Evolutionary conservation across 306 rosid genomes (phyloP).

Genomic region (Prunus dulcis): DNA sequence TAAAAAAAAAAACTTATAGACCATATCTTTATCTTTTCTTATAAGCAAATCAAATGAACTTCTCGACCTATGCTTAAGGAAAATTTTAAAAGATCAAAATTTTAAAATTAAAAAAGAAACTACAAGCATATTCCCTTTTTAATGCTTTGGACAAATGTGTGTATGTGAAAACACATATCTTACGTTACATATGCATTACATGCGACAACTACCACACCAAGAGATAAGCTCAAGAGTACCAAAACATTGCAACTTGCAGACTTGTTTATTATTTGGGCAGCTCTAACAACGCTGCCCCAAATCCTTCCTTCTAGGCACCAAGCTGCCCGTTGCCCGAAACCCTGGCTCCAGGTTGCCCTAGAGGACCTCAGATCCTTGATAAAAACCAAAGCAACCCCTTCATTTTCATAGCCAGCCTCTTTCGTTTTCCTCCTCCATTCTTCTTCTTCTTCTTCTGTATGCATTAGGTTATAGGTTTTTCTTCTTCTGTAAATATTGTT

Average conservation of each 20-base stretch:
- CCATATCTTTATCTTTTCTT: too few species aligned
- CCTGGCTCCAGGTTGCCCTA: slow-evolving; percentile 30
- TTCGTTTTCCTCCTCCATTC: neutral
- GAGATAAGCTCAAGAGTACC: neutral
- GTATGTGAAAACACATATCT: neutral
- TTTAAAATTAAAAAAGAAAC: neutral
- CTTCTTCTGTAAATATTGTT: neutral
- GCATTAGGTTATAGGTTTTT: neutral
- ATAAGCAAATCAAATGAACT: too few species aligned
- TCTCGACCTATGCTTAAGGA: too few species aligned
- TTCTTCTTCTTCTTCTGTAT: neutral
- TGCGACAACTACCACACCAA: neutral
- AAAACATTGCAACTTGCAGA: slow-evolving; percentile 20
- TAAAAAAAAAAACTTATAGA: too few species aligned
- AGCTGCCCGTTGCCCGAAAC: slow-evolving; percentile 38
- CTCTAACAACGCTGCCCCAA: slow-evolving; percentile 1
- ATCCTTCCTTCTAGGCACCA: slow-evolving; percentile 1
- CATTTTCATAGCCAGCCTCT: slow-evolving; percentile 7
- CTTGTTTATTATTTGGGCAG: slow-evolving; percentile 32
- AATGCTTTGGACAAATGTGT: neutral
- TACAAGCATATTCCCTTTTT: neutral
- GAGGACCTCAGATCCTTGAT: slow-evolving; percentile 9
- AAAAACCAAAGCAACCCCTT: slow-evolving; percentile 4
- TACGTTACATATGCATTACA: neutral
- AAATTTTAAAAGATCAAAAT: too few species aligned